Percentiles rank a stretch among this genome's conserved stretches.
These are phyloP conservation scores for Raffaelea arxii DNA, from an alignment of 2,329 filamentous ascomycete genomes.

Conservation along the genomic window DNA sequence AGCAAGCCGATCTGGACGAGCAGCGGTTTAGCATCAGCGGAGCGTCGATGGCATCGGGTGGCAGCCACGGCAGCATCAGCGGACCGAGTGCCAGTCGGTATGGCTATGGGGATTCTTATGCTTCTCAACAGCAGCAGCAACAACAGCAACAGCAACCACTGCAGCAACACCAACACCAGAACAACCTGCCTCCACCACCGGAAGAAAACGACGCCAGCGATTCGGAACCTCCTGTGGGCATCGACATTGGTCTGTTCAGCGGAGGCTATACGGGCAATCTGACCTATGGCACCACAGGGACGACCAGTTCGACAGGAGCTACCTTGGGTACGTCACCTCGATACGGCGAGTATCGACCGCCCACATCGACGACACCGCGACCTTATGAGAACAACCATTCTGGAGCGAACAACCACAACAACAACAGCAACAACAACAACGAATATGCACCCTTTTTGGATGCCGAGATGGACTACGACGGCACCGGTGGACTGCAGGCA, in stretches of 20 bases:
- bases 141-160: constrained; percentile 25
- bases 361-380: constrained; percentile 35
- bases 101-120: constrained; percentile 3
- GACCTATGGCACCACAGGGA: constrained; percentile 42
- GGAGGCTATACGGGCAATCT: constrained; percentile 55
- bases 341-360: constrained; percentile 23
- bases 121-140: constrained; percentile 13
- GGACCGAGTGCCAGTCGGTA: background rate
- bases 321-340: constrained; percentile 14
- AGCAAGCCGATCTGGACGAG: constrained; percentile 72
- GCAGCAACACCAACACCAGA: constrained; percentile 17
- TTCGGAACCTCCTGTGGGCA: constrained; percentile 59
- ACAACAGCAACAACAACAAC: too few species aligned
- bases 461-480: constrained; percentile 75
- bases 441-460: constrained; percentile 37
- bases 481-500: constrained; percentile 82
- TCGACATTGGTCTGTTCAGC: constrained; percentile 67
- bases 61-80: constrained; percentile 4
- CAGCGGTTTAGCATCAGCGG: constrained; percentile 46
- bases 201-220: constrained; percentile 52
- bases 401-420: too few species aligned
- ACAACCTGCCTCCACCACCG: constrained; percentile 33
- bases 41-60: constrained; percentile 27
- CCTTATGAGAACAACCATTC: too few species aligned
- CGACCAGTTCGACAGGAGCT: constrained; percentile 30